Evolutionary conservation across 2,329 filamentous ascomycete genomes (phyloP).

Genomic region (Diaporthe sp.): DNA sequence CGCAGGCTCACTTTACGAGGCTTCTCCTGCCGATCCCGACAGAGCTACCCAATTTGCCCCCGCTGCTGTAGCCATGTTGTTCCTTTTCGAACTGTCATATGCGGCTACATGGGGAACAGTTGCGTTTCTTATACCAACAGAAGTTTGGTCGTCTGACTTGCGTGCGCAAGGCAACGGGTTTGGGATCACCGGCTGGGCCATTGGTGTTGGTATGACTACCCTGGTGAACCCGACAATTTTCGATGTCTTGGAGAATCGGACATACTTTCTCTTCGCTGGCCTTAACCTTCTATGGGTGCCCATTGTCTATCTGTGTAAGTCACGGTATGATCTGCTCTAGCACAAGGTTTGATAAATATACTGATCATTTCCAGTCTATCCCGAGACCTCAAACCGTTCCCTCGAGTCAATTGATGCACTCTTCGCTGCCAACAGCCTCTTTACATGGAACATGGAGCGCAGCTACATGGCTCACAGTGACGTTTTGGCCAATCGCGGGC

Average conservation of each 20-base stretch:
- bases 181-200: conserved; percentile 71
- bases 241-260: conserved; percentile 58
- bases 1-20: conserved; percentile 59
- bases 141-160: conserved; percentile 70
- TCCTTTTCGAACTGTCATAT: conserved; percentile 65
- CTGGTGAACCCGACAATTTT: conserved; percentile 69
- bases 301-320: conserved; percentile 6
- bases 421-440: conserved; percentile 62
- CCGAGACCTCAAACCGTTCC: not conserved
- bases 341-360: not conserved
- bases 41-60: conserved; percentile 53
- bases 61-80: conserved; percentile 62
- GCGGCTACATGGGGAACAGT: conserved; percentile 65
- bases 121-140: conserved; percentile 65
- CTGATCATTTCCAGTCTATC: not conserved
- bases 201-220: conserved; percentile 68
- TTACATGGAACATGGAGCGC: conserved; percentile 59
- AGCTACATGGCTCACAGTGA: not conserved
- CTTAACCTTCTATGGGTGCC: conserved; percentile 53
- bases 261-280: conserved; percentile 66
- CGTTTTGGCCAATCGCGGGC: not conserved
- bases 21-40: conserved; percentile 46
- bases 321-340: not conserved
- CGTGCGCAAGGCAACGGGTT: conserved; percentile 73
- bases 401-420: conserved; percentile 62